These are phyloP conservation scores for Rosa persica DNA, from an alignment of 306 rosid genomes.

Conservation along the genomic window DNA sequence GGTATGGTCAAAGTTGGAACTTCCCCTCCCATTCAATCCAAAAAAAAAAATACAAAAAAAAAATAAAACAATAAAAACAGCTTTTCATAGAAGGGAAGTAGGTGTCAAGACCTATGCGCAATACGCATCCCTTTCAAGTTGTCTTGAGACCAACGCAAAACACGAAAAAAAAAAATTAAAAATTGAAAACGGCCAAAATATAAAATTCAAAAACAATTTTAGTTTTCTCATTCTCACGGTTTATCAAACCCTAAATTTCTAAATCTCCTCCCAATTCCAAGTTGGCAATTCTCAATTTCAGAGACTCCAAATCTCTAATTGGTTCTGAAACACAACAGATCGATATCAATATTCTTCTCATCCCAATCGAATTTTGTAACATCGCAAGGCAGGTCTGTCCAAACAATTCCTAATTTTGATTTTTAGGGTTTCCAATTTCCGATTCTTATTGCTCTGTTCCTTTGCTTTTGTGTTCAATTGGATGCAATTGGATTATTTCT, in stretches of 20 bases:
- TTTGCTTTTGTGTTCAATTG: background rate
- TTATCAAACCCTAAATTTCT: constrained; percentile 28
- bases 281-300: constrained; percentile 1
- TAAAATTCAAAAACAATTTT: background rate
- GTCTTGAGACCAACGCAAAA: too few relatives aligned
- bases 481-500: background rate
- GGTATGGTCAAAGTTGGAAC: too few relatives aligned
- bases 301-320: background rate
- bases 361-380: background rate
- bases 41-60: too few relatives aligned
- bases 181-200: background rate
- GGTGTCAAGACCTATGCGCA: too few relatives aligned
- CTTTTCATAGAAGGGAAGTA: too few relatives aligned
- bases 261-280: constrained; percentile 15
- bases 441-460: background rate
- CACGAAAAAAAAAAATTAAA: too few relatives aligned
- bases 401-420: constrained; percentile 24
- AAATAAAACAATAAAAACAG: too few relatives aligned
- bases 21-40: too few relatives aligned
- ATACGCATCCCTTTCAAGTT: too few relatives aligned
- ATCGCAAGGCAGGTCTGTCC: constrained; percentile 30
- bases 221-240: background rate
- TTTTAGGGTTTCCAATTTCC: constrained; percentile 21
- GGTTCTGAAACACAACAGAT: constrained; percentile 5
- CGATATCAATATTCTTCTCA: background rate